Base-by-base conservation (phyloP, 257 asterid species). In the Fraxinus pennsylvanica region DNA sequence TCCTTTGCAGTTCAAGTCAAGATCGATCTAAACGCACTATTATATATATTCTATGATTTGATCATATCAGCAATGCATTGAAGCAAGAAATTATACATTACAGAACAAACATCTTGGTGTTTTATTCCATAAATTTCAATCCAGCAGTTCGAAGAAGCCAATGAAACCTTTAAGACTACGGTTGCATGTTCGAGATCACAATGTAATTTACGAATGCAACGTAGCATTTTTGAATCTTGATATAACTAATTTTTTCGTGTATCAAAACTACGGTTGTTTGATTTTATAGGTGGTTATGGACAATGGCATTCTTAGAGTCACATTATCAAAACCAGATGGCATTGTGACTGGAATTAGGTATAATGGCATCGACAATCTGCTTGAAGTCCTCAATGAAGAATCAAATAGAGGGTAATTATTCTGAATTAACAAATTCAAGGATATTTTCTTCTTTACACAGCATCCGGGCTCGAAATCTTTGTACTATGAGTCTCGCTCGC, bases 281-380 rank as follows among this genome's bases (percentile, higher is more conserved):
- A 63, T 63, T 10, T 43, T 63, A 22, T 73, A 93, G 97, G 94
- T 90, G 78, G 84, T 88, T 81, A 80, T 92, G 88, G 94, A 89
- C 33, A 90, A 94, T 74, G 97, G 96, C 73, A 80, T 94, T 21
- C 43, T 94, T 68, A 89, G 83, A 83, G 88, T 92, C 39, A 92
- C 94, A 3, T 71, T 93, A 47, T 89, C 96, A 38, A 92, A 87
- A 54, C 98, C 97, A 68, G 91, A 79, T 9, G 97, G 98, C 52
- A 77, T 92, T 72, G 88, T 92, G 38, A 92, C 91, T 45, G 92
- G 85, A 50, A 79, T 93, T n/a, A 72, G 78, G 15, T 93, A 89
- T 83, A 87, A 88, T 74, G 83, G 87, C 78, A 75, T 90, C 6
- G 95, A 88, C 82, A 93, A 92, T 84, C 81, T 92, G 90, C 92